Conservation (phyloP, 192 early-diverging fungal genomes). For the Mortierella alpina region DNA sequence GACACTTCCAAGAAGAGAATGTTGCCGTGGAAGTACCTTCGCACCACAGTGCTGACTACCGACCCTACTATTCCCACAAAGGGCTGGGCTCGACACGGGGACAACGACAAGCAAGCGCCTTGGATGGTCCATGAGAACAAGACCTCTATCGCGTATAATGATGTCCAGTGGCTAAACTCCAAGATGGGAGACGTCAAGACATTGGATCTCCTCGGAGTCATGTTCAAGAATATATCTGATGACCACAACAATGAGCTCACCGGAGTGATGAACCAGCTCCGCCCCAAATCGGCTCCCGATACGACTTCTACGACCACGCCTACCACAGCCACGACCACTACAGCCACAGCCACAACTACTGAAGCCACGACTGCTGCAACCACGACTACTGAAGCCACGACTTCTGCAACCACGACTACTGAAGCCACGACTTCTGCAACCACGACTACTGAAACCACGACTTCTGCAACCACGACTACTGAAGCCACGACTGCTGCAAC, state of each 20-base stretch:
- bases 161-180: slow-evolving; percentile 65
- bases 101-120: slow-evolving; percentile 71
- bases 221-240: slow-evolving; percentile 65
- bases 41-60: slow-evolving; percentile 45
- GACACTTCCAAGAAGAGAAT: slow-evolving; percentile 57
- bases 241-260: slow-evolving; percentile 44
- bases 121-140: slow-evolving; percentile 73
- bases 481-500: background rate
- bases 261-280: slow-evolving; percentile 27
- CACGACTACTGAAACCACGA: background rate
- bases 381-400: background rate
- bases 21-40: slow-evolving; percentile 76
- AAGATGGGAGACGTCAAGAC: slow-evolving; percentile 69
- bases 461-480: slow-evolving; percentile 1
- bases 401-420: no score
- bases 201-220: slow-evolving; percentile 69
- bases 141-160: slow-evolving; percentile 81
- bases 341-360: no score
- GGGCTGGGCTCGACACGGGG: slow-evolving; percentile 74
- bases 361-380: no score
- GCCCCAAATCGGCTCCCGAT: no score
- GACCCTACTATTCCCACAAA: slow-evolving; percentile 33
- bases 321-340: slow-evolving; percentile 6
- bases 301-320: no score
- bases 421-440: background rate